Conservation (phyloP, 495 filamentous ascomycete genomes). For the Tuber borchii region DNA sequence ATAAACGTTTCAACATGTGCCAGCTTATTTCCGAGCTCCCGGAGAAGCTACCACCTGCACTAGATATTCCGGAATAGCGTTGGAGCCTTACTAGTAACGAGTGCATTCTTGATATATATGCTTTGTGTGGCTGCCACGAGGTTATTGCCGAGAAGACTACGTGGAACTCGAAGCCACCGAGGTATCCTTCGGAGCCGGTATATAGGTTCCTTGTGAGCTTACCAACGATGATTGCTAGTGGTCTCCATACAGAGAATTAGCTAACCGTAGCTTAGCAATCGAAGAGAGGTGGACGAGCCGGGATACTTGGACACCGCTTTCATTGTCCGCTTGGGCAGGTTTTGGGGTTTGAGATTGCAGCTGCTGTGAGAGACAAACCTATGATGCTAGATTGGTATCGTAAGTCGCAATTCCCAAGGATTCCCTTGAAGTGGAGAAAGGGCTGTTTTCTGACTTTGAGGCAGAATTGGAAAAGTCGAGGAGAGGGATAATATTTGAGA, state of each 20-base stretch:
- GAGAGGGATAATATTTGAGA: neutral
- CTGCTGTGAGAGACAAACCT: neutral
- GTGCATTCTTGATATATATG: neutral
- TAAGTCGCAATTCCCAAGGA: neutral
- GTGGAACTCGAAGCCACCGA: neutral
- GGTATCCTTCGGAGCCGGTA: neutral
- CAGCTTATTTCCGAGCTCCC: neutral
- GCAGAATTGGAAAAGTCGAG: neutral
- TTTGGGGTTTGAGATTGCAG: neutral
- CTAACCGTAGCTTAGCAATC: neutral
- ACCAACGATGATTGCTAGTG: neutral
- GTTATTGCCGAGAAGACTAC: neutral
- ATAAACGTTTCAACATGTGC: neutral
- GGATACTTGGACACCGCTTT: neutral
- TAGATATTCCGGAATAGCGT: neutral
- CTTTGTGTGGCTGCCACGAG: neutral
- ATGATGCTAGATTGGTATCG: neutral
- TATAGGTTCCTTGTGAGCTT: neutral
- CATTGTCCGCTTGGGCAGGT: neutral
- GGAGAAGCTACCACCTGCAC: neutral
- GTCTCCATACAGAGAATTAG: neutral
- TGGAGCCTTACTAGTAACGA: neutral
- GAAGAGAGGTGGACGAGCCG: neutral
- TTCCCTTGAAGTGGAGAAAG: neutral
- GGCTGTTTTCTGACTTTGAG: neutral